Conservation (phyloP, 768 basidiomycete genomes). For the Pleurotus giganteus region DNA sequence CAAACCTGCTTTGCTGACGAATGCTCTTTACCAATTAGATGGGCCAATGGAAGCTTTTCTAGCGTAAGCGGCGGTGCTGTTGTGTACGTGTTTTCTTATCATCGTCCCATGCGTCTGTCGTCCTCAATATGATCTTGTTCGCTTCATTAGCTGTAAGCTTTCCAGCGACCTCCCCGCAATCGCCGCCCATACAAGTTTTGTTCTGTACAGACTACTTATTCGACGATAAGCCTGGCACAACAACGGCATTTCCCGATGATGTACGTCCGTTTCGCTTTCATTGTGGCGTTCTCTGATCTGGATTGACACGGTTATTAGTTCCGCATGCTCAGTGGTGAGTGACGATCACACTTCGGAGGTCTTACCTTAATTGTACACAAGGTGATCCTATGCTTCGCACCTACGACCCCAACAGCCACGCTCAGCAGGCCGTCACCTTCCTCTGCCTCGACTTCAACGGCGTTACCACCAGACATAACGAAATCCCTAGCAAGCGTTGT, state of each 20-base stretch:
- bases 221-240: conserved; percentile 41
- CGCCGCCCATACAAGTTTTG: conserved; percentile 1
- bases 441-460: conserved; percentile 48
- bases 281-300: conserved; percentile 7
- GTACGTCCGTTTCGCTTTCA: conserved; percentile 26
- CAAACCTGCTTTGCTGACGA: background rate
- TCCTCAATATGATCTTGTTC: background rate
- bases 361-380: no score
- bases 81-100: background rate
- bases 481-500: conserved; percentile 36
- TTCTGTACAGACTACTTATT: conserved; percentile 43
- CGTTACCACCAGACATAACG: conserved; percentile 33
- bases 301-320: conserved; percentile 31
- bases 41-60: conserved; percentile 46
- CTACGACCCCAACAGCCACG: conserved; percentile 41
- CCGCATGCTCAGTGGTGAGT: conserved; percentile 49
- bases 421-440: conserved; percentile 47
- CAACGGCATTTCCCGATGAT: conserved; percentile 54
- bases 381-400: conserved; percentile 44
- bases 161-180: background rate
- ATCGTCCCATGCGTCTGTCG: background rate
- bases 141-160: conserved; percentile 15
- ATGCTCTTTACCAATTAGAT: conserved; percentile 24
- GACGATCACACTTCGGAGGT: conserved; percentile 7
- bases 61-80: conserved; percentile 42